These are phyloP conservation scores for Margaritispora aquatica DNA, from an alignment of 495 filamentous ascomycete species.

Conservation along the genomic window DNA sequence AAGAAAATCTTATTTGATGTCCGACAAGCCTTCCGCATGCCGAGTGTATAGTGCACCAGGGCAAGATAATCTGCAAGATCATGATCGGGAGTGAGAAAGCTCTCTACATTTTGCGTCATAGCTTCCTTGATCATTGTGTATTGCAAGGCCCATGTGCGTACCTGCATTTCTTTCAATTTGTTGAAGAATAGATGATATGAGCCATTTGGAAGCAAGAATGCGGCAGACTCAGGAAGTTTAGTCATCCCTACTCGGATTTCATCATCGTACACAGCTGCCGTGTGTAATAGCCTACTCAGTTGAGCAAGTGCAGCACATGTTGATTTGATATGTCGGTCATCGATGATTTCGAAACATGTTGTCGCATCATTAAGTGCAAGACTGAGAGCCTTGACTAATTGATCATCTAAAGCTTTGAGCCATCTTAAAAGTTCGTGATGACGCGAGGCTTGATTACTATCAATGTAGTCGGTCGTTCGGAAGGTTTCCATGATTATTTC, in stretches of 20 bases:
- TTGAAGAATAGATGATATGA: constrained; percentile 45
- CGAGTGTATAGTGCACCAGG: constrained; percentile 76
- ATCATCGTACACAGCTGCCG: constrained; percentile 75
- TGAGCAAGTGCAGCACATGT: constrained; percentile 63
- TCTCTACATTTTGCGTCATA: constrained; percentile 55
- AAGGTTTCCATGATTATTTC: constrained; percentile 74
- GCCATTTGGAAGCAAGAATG: constrained; percentile 27
- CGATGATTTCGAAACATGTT: constrained; percentile 75
- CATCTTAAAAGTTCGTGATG: constrained; percentile 62
- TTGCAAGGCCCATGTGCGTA: constrained; percentile 78
- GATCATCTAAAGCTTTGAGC: constrained; percentile 70
- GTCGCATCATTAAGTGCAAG: constrained; percentile 56
- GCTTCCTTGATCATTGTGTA: constrained; percentile 69
- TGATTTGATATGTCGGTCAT: constrained; percentile 64
- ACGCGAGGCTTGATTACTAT: constrained; percentile 54
- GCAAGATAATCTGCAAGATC: constrained; percentile 70
- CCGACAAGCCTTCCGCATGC: constrained; percentile 79
- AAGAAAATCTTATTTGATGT: constrained; percentile 79
- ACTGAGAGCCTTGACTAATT: constrained; percentile 59
- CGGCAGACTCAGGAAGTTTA: constrained; percentile 36
- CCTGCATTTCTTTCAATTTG: constrained; percentile 82
- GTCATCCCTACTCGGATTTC: constrained; percentile 67
- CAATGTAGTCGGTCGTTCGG: constrained; percentile 52
- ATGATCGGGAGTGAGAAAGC: constrained; percentile 57
- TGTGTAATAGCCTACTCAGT: constrained; percentile 66